These are phyloP conservation scores for Kurtzmaniella quercitrusa DNA, from an alignment of 1,139 yeast genomes.

Conservation along the genomic window DNA sequence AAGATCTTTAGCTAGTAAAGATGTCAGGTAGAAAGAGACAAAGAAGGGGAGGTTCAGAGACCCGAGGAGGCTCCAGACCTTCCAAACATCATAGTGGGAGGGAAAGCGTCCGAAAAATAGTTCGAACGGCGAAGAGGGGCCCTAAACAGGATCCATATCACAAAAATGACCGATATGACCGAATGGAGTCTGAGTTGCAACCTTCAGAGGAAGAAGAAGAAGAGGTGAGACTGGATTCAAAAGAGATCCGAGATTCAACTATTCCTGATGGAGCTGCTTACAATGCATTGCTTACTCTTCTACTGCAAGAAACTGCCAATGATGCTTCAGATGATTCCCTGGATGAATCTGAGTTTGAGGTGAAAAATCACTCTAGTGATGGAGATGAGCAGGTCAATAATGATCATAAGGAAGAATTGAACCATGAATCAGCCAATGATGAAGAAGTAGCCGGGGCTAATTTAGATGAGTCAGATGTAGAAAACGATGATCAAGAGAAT, in stretches of 20 bases:
- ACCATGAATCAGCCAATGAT: conserved; percentile 20
- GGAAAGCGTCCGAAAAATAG: conserved; percentile 51
- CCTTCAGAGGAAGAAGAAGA: conserved; percentile 15
- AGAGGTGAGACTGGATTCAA: conserved; percentile 3
- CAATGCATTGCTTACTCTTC: conserved; percentile 68
- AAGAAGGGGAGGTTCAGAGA: not conserved
- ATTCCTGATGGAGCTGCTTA: conserved; percentile 50
- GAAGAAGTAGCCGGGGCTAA: conserved; percentile 20
- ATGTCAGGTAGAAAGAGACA: conserved; percentile 7
- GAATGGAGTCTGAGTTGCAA: conserved; percentile 14
- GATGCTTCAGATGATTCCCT: conserved; percentile 15
- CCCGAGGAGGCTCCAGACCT: conserved; percentile 8
- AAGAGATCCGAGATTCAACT: conserved; percentile 3
- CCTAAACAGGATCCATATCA: conserved; percentile 9
- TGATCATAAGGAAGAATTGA: conserved; percentile 16
- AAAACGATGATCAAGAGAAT: conserved; percentile 26
- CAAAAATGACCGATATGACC: conserved; percentile 8
- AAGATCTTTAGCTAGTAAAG: not conserved
- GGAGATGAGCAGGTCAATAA: conserved; percentile 9
- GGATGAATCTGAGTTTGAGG: conserved; percentile 10
- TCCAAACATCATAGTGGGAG: conserved; percentile 48
- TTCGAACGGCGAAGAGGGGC: conserved; percentile 47
- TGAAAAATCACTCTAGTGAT: conserved; percentile 6
- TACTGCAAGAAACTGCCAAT: conserved; percentile 49
- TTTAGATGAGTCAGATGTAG: conserved; percentile 18